Conservation (phyloP, 495 filamentous ascomycete genomes). For the Pseudomonodictys pantanalensis region DNA sequence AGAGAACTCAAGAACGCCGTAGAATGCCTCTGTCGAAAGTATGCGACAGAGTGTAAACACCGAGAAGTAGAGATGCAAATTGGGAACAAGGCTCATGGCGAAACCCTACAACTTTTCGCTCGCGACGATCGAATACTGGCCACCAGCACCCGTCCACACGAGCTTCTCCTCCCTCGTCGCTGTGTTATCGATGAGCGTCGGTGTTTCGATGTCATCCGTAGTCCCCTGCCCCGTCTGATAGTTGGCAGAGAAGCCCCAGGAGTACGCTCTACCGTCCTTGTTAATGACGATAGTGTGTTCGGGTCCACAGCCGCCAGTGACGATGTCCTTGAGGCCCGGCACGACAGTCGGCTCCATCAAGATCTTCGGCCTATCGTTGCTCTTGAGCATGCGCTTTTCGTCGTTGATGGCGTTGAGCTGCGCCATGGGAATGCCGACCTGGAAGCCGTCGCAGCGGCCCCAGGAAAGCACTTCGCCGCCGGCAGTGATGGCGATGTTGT, state of each 20-base stretch:
- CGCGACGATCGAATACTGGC: constrained; percentile 63
- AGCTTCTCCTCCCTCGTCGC: constrained; percentile 59
- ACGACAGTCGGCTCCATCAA: constrained; percentile 53
- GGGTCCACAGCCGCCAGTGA: constrained; percentile 50
- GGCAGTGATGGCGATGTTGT: constrained; percentile 60
- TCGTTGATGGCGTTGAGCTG: constrained; percentile 52
- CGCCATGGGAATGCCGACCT: constrained; percentile 55
- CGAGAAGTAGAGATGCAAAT: neutral
- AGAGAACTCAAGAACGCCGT: neutral
- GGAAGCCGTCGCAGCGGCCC: constrained; percentile 65
- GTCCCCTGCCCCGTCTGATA: constrained; percentile 67
- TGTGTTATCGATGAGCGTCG: constrained; percentile 61
- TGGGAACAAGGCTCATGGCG: neutral
- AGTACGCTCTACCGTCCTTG: constrained; percentile 58
- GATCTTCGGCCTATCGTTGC: constrained; percentile 57
- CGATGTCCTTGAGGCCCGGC: constrained; percentile 45
- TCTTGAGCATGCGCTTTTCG: constrained; percentile 53
- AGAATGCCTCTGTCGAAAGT: neutral
- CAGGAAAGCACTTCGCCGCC: constrained; percentile 63
- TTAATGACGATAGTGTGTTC: constrained; percentile 63
- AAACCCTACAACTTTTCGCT: neutral
- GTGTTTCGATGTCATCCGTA: constrained; percentile 54
- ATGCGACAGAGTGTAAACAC: too few relatives aligned
- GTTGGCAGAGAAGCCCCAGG: constrained; percentile 66
- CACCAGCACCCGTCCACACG: constrained; percentile 58